Percentiles rank a stretch among this genome's conserved stretches.
These are phyloP conservation scores for Saxophila tyrrhenica DNA, from an alignment of 495 filamentous ascomycete species.

Conservation along the genomic window DNA sequence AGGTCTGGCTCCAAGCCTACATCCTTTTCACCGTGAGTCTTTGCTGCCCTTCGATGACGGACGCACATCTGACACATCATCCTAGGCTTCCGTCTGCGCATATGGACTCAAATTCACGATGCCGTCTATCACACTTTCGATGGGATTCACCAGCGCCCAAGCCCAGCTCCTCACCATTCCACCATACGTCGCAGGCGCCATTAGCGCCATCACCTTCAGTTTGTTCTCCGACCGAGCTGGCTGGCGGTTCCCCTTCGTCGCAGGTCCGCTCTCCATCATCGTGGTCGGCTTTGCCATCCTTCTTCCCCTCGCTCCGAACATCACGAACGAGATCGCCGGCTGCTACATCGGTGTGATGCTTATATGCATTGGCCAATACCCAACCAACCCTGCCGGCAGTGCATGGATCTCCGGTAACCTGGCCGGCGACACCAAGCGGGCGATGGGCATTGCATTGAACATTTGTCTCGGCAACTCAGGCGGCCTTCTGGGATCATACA, in stretches of 20 bases:
- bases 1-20: too few relatives aligned
- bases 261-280: conserved; percentile 19
- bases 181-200: conserved; percentile 5
- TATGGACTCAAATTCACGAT: conserved; percentile 8
- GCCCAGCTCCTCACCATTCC: conserved; percentile 6
- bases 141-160: conserved; percentile 1
- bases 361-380: conserved; percentile 32
- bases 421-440: conserved; percentile 27
- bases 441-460: conserved; percentile 29
- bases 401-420: conserved; percentile 33
- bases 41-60: too few relatives aligned
- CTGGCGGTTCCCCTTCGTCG: conserved; percentile 35
- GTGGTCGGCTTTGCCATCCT: conserved; percentile 24
- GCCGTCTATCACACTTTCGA: conserved; percentile 1
- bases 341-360: conserved; percentile 33
- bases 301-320: background rate
- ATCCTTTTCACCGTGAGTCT: too few relatives aligned
- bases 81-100: too few relatives aligned
- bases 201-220: conserved; percentile 28
- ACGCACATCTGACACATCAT: too few relatives aligned
- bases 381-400: too few relatives aligned
- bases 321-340: conserved; percentile 25
- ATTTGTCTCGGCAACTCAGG: conserved; percentile 19
- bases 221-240: conserved; percentile 29
- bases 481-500: conserved; percentile 14